Evolutionary conservation across 305 asterid genomes (phyloP).

Genomic region (Fraxinus angustifolia): DNA sequence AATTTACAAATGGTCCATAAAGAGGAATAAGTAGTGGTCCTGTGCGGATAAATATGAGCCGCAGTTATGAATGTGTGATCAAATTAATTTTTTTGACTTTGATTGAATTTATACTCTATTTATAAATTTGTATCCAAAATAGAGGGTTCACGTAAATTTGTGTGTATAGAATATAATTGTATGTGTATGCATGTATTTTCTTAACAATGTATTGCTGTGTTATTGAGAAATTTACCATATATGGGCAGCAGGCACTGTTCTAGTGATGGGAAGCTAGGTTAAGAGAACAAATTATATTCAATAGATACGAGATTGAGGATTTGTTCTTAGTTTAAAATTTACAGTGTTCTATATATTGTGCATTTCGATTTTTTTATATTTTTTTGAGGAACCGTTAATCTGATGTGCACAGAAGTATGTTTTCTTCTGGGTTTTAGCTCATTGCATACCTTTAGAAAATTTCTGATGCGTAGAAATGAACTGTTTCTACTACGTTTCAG

Average conservation of each 20-base stretch:
- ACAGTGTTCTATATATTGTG: neutral
- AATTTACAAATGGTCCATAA: neutral
- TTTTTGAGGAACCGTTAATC: neutral
- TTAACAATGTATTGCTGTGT: neutral
- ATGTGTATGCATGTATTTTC: neutral
- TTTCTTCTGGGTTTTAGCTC: constrained; percentile 18
- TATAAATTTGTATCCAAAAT: neutral
- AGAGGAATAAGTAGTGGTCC: neutral
- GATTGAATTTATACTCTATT: neutral
- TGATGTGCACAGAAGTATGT: neutral
- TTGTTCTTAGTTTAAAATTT: neutral
- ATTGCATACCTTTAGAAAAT: neutral
- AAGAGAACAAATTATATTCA: neutral
- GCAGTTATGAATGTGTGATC: neutral
- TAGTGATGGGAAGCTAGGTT: neutral
- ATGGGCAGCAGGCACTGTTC: constrained; percentile 1
- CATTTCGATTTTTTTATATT: neutral
- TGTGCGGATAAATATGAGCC: neutral
- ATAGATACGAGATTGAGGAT: neutral
- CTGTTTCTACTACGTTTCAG: neutral
- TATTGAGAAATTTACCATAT: constrained; percentile 15
- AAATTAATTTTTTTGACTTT: neutral
- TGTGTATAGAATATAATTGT: neutral
- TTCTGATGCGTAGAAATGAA: neutral
- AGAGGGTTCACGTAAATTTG: constrained; percentile 10